Conservation (phyloP, 441 rosid genomes). For the Arabidopsis hybrid region DNA sequence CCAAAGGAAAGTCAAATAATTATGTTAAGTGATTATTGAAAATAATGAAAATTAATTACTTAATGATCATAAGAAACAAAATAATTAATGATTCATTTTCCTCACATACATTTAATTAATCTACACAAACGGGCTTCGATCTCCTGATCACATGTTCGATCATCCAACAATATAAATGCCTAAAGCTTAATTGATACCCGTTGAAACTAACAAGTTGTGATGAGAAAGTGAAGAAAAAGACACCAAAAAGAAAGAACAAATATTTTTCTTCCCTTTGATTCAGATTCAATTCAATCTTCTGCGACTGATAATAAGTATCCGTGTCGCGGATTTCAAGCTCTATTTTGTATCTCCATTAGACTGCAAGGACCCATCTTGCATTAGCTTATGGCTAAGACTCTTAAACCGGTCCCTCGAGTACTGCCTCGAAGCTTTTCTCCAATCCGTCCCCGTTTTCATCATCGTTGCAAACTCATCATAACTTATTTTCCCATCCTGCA, state of each 20-base stretch:
- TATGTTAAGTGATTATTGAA: background rate
- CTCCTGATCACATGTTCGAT: slow-evolving; percentile 16
- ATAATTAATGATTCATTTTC: background rate
- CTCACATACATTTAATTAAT: slow-evolving; percentile 3
- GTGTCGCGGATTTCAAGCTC: slow-evolving; percentile 13
- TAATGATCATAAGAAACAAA: background rate
- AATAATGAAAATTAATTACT: background rate
- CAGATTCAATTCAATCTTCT: background rate
- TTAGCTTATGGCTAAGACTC: slow-evolving; percentile 59
- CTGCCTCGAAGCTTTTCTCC: slow-evolving; percentile 75
- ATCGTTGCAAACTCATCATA: slow-evolving; percentile 68
- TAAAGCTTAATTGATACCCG: slow-evolving; percentile 28
- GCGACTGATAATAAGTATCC: background rate
- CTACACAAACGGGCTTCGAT: slow-evolving; percentile 22
- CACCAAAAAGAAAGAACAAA: slow-evolving; percentile 20
- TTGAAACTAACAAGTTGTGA: slow-evolving; percentile 20
- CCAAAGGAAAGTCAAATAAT: background rate
- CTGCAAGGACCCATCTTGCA: slow-evolving; percentile 67
- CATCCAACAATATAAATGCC: background rate
- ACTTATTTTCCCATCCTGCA: slow-evolving; percentile 70
- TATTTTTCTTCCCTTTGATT: slow-evolving; percentile 20
- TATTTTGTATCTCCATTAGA: slow-evolving; percentile 47
- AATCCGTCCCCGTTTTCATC: slow-evolving; percentile 79
- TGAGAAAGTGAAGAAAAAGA: slow-evolving; percentile 12
- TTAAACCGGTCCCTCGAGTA: slow-evolving; percentile 67